Conservation (phyloP, 257 asterid genomes). For the Capsicum chinense region DNA sequence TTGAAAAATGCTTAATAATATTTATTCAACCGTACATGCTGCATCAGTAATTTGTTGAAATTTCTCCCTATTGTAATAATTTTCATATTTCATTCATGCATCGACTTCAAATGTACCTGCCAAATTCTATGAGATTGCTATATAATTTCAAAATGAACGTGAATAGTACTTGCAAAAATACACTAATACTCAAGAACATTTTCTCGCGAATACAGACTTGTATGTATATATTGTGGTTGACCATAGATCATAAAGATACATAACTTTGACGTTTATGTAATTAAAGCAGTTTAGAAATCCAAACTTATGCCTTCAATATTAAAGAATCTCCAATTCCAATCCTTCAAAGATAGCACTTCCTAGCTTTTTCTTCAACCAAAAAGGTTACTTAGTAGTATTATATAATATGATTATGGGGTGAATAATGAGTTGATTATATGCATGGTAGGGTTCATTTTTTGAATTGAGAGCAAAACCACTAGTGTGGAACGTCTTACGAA, state of each 20-base stretch:
- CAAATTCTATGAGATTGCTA: not conserved
- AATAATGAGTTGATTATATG: not conserved
- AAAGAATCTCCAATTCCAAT: not conserved
- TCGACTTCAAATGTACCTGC: not conserved
- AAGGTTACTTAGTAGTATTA: not conserved
- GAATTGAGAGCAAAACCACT: conserved; percentile 13
- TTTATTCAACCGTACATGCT: not conserved
- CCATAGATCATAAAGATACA: not conserved
- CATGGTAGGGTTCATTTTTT: not conserved
- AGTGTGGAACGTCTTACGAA: conserved; percentile 25
- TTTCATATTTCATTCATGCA: not conserved
- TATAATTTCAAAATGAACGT: conserved; percentile 9
- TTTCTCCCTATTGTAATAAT: not conserved
- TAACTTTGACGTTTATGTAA: not conserved
- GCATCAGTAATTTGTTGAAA: not conserved
- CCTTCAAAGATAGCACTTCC: not conserved
- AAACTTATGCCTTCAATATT: not conserved
- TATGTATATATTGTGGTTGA: not conserved
- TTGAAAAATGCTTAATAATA: not conserved
- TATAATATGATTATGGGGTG: not conserved
- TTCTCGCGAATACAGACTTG: not conserved
- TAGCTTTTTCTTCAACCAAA: not conserved
- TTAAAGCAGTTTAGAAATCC: not conserved
- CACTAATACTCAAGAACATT: not conserved
- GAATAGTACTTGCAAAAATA: not conserved